phyloP scores from a whole-genome alignment of 164 flowering plant species.

The Paratinospora sagittata region DNA sequence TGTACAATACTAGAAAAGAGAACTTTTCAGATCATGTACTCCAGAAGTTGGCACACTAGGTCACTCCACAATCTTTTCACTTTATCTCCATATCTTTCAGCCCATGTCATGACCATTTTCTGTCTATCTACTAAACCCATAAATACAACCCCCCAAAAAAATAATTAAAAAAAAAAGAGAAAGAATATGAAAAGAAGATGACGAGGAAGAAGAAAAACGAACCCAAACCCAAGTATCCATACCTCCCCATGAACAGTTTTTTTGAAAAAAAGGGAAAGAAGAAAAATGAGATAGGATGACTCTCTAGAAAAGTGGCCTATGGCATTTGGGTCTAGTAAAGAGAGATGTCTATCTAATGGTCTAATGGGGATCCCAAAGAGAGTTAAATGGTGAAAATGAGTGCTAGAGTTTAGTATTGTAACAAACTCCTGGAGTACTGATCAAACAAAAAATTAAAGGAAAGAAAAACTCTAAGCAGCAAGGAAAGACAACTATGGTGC shows the following conservation, averaged over 20 bases:
- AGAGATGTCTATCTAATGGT: neutral
- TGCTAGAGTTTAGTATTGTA: neutral
- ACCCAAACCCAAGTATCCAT: too few relatives aligned
- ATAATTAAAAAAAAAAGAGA: too few relatives aligned
- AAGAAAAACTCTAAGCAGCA: conserved; percentile 3
- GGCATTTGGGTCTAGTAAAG: neutral
- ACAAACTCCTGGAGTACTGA: conserved; percentile 1
- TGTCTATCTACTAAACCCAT: neutral
- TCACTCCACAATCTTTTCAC: neutral
- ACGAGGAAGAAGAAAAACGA: neutral
- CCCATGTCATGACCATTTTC: too few relatives aligned
- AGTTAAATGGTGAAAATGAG: neutral
- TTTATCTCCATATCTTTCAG: too few relatives aligned
- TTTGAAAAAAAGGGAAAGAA: neutral
- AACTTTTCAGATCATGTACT: neutral
- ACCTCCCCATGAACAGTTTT: too few relatives aligned
- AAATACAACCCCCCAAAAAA: neutral
- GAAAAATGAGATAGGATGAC: neutral
- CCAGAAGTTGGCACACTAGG: neutral
- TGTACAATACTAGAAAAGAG: neutral
- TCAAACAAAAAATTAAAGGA: neutral
- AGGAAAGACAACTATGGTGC: conserved; percentile 49
- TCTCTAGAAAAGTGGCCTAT: neutral
- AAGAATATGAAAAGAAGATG: too few relatives aligned
- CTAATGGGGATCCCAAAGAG: neutral